phyloP scores from a whole-genome alignment of 768 basidiomycete species.

The Mycena kentingensis region DNA sequence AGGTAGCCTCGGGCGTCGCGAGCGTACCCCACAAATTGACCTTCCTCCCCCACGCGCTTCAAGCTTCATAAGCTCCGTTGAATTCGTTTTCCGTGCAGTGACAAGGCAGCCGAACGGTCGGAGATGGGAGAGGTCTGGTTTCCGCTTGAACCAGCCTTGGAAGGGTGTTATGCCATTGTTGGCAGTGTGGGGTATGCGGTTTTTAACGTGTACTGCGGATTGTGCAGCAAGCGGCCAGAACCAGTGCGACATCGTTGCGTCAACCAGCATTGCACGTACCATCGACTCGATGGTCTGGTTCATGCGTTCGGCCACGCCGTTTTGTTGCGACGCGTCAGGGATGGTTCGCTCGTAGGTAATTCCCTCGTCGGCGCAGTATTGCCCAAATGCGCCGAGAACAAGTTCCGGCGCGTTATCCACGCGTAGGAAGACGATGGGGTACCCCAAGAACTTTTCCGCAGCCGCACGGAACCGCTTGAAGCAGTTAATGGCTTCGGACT shows the following conservation, averaged over 20 bases:
- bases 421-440: constrained; percentile 3
- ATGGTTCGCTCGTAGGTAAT: constrained; percentile 24
- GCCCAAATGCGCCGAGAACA: constrained; percentile 14
- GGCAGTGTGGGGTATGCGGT: constrained; percentile 13
- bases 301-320: constrained; percentile 28
- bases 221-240: constrained; percentile 23
- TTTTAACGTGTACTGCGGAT: constrained; percentile 13
- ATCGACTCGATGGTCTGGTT: constrained; percentile 26
- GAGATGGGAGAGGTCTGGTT: constrained; percentile 24
- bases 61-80: constrained; percentile 3
- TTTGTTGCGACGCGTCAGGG: constrained; percentile 30
- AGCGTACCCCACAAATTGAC: constrained; percentile 21
- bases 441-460: constrained; percentile 2
- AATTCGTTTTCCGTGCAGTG: constrained; percentile 13
- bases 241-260: constrained; percentile 5
- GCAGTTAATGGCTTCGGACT: constrained; percentile 12
- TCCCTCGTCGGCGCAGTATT: constrained; percentile 20
- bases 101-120: constrained; percentile 28
- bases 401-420: constrained; percentile 32
- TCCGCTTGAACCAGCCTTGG: constrained; percentile 6
- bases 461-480: constrained; percentile 7
- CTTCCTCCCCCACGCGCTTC: constrained; percentile 7
- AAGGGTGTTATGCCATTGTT: background rate
- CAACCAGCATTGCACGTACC: constrained; percentile 21
- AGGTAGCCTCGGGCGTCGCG: constrained; percentile 23